A percentile compares a stretch with the other conserved stretches of the same genome.
Evolutionary conservation across 2,329 filamentous ascomycete genomes (phyloP).

Genomic region (Celoporthe dispersa): DNA sequence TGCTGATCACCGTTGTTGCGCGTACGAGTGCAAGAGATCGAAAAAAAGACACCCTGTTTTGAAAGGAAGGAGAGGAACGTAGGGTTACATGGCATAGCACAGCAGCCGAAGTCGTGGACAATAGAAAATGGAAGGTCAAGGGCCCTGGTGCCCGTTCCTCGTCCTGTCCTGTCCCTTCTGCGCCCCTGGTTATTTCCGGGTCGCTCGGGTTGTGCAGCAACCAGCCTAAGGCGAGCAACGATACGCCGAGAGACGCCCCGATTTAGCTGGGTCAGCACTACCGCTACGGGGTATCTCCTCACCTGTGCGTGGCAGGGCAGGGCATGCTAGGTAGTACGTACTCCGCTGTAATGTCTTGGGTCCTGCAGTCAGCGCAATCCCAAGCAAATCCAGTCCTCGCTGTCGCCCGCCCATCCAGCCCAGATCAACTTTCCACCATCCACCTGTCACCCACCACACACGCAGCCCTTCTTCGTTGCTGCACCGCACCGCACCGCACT

Average conservation of each 20-base stretch:
- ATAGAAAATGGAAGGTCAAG: background rate
- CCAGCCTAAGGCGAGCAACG: background rate
- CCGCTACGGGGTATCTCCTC: background rate
- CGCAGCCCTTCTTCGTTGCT: background rate
- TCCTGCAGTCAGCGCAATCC: conserved; percentile 9
- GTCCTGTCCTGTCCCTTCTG: background rate
- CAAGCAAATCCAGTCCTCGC: conserved; percentile 5
- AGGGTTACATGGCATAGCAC: background rate
- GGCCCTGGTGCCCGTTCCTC: background rate
- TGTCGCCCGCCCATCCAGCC: background rate
- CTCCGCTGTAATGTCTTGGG: conserved; percentile 6
- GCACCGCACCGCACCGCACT: background rate
- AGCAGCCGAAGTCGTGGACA: background rate
- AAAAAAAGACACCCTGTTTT: background rate
- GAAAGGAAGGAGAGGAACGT: background rate
- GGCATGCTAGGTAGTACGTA: background rate
- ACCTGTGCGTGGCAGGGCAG: background rate
- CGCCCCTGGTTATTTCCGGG: conserved; percentile 1
- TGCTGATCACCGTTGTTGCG: background rate
- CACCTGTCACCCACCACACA: background rate
- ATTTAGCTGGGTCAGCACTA: conserved; percentile 7
- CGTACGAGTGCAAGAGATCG: background rate
- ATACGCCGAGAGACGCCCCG: background rate
- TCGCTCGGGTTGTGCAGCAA: background rate
- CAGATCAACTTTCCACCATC: background rate